Conservation (phyloP, 2,329 filamentous ascomycete genomes). For the Iodosphaeria phyllophila region DNA sequence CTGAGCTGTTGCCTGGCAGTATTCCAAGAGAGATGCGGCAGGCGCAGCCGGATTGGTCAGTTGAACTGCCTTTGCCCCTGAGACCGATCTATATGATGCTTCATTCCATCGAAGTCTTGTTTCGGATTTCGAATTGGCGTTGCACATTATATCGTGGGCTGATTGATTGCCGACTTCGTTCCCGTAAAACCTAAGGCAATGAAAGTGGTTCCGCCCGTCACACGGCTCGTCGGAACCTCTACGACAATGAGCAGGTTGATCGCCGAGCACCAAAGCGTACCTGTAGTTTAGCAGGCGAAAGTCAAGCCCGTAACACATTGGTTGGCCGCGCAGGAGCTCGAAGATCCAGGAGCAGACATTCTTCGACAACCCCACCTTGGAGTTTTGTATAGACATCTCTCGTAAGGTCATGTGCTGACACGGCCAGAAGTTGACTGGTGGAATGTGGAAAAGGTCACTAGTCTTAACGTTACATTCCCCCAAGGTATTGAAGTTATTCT, state of each 20-base stretch:
- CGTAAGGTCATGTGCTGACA: not conserved
- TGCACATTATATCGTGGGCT: too few species aligned
- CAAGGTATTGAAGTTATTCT: too few species aligned
- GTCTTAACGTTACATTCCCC: not conserved
- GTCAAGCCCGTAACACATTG: not conserved
- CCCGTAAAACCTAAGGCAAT: conserved; percentile 1
- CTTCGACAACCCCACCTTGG: not conserved
- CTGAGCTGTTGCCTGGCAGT: not conserved
- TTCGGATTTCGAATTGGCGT: not conserved
- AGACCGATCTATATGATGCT: conserved; percentile 1
- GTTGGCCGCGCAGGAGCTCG: not conserved
- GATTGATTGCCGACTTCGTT: conserved; percentile 1
- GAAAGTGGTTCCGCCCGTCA: not conserved
- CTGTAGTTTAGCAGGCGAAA: not conserved
- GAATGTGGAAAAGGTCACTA: not conserved
- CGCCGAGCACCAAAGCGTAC: not conserved
- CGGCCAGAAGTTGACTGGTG: not conserved
- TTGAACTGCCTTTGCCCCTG: not conserved
- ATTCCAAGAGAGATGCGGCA: not conserved
- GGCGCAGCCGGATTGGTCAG: too few species aligned
- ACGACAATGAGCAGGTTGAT: not conserved
- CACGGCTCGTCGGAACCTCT: not conserved
- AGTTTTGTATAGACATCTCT: not conserved
- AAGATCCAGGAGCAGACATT: not conserved
- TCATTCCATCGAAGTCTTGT: not conserved